phyloP scores from a whole-genome alignment of 495 filamentous ascomycete species.

The Annulohypoxylon moriforme region DNA sequence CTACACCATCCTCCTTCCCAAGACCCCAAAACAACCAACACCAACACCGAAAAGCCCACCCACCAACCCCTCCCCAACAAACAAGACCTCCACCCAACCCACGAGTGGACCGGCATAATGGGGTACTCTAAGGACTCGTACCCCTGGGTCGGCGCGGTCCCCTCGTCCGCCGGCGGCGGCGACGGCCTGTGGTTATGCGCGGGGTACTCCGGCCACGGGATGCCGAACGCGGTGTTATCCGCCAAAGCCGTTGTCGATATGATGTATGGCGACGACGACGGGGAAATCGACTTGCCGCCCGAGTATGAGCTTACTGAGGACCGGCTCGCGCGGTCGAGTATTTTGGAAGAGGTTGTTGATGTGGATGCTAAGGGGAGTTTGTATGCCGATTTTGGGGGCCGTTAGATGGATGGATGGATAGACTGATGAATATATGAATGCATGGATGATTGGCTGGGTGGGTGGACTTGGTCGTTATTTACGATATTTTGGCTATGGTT shows the following conservation, averaged over 20 bases:
- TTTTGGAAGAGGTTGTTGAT: slow-evolving; percentile 34
- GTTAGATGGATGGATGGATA: background rate
- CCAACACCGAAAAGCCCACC: background rate
- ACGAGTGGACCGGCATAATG: slow-evolving; percentile 88
- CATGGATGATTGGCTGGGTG: background rate
- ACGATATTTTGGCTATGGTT: background rate
- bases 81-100: slow-evolving; percentile 63
- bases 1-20: slow-evolving; percentile 7
- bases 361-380: slow-evolving; percentile 41
- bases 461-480: background rate
- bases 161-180: slow-evolving; percentile 52
- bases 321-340: slow-evolving; percentile 46
- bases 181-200: slow-evolving; percentile 66
- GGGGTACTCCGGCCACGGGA: slow-evolving; percentile 81
- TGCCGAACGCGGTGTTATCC: slow-evolving; percentile 79
- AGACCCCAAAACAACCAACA: background rate
- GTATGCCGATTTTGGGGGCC: slow-evolving; percentile 30
- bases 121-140: slow-evolving; percentile 75
- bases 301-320: slow-evolving; percentile 61
- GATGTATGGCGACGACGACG: slow-evolving; percentile 60
- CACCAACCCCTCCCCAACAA: slow-evolving; percentile 14
- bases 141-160: slow-evolving; percentile 75
- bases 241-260: slow-evolving; percentile 74
- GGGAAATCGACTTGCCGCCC: slow-evolving; percentile 51
- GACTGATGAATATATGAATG: too few relatives aligned